phyloP scores from a whole-genome alignment of 768 basidiomycete genomes.

The Chlorophyllum brunneum region DNA sequence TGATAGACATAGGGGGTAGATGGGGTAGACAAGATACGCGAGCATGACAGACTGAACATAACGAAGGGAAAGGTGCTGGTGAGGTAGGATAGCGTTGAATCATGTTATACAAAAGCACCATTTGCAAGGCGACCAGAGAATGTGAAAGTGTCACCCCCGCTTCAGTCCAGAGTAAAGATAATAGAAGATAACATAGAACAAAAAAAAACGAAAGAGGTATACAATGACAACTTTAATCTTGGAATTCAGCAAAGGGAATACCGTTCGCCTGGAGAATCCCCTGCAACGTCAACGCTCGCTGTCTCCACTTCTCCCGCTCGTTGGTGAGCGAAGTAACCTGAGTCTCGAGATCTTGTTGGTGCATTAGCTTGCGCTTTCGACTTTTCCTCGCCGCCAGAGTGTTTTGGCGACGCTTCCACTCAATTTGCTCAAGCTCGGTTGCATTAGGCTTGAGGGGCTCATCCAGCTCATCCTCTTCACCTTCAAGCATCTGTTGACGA shows the following conservation, averaged over 20 bases:
- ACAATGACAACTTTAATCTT: constrained; percentile 12
- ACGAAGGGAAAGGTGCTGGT: too few relatives aligned
- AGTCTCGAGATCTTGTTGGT: constrained; percentile 59
- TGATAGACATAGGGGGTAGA: too few relatives aligned
- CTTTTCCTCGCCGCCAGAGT: constrained; percentile 76
- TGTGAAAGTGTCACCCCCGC: too few relatives aligned
- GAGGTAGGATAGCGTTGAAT: too few relatives aligned
- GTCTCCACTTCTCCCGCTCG: constrained; percentile 57
- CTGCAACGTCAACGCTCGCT: constrained; percentile 36
- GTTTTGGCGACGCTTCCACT: constrained; percentile 76
- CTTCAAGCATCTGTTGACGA: constrained; percentile 40
- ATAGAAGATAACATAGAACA: constrained; percentile 5
- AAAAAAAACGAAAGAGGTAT: constrained; percentile 3
- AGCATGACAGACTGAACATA: too few relatives aligned
- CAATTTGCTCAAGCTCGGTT: constrained; percentile 61
- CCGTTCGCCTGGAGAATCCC: constrained; percentile 34
- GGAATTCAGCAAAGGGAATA: constrained; percentile 15
- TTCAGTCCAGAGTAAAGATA: not conserved
- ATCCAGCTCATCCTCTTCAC: constrained; percentile 46
- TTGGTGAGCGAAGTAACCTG: constrained; percentile 37
- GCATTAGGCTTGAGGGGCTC: constrained; percentile 33
- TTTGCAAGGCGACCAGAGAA: too few relatives aligned
- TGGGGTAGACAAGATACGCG: too few relatives aligned
- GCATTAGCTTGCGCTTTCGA: constrained; percentile 69
- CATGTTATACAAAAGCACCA: too few relatives aligned